A percentile compares a stretch with the other conserved stretches of the same genome.
These are phyloP conservation scores for Serendipita sp. DNA, from an alignment of 768 basidiomycete genomes.

Conservation along the genomic window DNA sequence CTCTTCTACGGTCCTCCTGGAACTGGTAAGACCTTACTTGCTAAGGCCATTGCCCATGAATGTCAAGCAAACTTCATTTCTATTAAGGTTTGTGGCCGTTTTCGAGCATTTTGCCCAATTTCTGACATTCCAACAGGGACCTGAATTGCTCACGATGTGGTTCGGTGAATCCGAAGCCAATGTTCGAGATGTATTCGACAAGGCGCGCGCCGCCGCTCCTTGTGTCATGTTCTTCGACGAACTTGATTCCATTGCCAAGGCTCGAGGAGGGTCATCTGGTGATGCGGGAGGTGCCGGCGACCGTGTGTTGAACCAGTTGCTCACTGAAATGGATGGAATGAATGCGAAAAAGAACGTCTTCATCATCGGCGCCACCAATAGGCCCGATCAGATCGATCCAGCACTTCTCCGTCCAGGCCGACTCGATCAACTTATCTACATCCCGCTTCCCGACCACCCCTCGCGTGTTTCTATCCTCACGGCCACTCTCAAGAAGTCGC, in stretches of 20 bases:
- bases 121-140: constrained; percentile 37
- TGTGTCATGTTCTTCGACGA: constrained; percentile 99
- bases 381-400: constrained; percentile 89
- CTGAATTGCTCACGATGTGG: constrained; percentile 98
- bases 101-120: constrained; percentile 5
- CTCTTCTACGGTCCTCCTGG: constrained; percentile 99
- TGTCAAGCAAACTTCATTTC: constrained; percentile 99
- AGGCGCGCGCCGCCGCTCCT: constrained; percentile 95
- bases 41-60: constrained; percentile 98
- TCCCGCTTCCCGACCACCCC: constrained; percentile 88
- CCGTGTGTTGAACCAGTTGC: constrained; percentile 91
- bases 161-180: constrained; percentile 99
- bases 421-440: constrained; percentile 98
- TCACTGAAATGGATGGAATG: constrained; percentile 99
- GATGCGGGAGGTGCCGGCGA: constrained; percentile 96
- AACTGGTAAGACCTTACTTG: constrained; percentile 97
- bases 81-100: constrained; percentile 54
- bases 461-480: constrained; percentile 83
- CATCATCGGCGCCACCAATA: constrained; percentile 93
- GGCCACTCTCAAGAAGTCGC: constrained; percentile 83
- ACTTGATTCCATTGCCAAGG: constrained; percentile 95
- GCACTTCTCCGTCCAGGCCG: constrained; percentile 92
- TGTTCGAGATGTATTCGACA: constrained; percentile 98
- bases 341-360: constrained; percentile 98
- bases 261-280: constrained; percentile 70